Conservation (phyloP, 352 stramenopile genomes). For the Phytophthora fragariaefolia region DNA sequence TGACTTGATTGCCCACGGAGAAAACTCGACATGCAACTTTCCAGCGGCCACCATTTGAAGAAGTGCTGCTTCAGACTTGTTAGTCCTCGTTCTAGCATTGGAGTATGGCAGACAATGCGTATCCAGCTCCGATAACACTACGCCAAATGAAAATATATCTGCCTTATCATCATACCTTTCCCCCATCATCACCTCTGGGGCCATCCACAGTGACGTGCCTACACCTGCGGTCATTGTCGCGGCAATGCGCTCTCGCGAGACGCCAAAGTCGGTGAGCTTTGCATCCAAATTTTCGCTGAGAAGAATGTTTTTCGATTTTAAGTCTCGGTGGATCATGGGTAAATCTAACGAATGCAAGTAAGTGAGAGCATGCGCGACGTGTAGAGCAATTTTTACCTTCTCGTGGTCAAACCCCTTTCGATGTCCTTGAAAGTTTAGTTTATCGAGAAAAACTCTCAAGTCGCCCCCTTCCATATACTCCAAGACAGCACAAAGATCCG, state of each 20-base stretch:
- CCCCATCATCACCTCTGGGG: conserved; percentile 38
- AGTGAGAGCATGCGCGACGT: conserved; percentile 47
- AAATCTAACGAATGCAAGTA: conserved; percentile 50
- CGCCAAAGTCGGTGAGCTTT: conserved; percentile 53
- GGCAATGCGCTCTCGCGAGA: conserved; percentile 2
- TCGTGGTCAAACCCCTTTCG: conserved; percentile 23
- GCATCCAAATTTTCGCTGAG: conserved; percentile 36
- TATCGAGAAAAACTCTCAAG: conserved; percentile 36
- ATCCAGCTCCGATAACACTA: conserved; percentile 52
- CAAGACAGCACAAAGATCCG: conserved; percentile 43
- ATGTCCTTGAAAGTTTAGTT: conserved; percentile 6
- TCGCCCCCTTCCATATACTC: conserved; percentile 54
- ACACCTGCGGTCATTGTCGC: conserved; percentile 38
- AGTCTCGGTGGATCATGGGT: conserved; percentile 55
- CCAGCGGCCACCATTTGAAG: conserved; percentile 52
- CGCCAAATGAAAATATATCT: conserved; percentile 62
- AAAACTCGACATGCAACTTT: conserved; percentile 49
- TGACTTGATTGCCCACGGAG: conserved; percentile 30
- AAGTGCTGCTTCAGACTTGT: conserved; percentile 40
- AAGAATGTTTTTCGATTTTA: conserved; percentile 72
- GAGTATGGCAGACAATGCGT: conserved; percentile 43
- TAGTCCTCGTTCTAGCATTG: conserved; percentile 12
- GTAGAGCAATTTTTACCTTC: conserved; percentile 44
- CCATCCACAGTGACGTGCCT: conserved; percentile 39
- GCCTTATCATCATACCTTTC: conserved; percentile 37